Evolutionary conservation across 352 stramenopile species (phyloP), one percentile per base, ranked within the genome.

Genomic region (Plasmopara viticola): DNA sequence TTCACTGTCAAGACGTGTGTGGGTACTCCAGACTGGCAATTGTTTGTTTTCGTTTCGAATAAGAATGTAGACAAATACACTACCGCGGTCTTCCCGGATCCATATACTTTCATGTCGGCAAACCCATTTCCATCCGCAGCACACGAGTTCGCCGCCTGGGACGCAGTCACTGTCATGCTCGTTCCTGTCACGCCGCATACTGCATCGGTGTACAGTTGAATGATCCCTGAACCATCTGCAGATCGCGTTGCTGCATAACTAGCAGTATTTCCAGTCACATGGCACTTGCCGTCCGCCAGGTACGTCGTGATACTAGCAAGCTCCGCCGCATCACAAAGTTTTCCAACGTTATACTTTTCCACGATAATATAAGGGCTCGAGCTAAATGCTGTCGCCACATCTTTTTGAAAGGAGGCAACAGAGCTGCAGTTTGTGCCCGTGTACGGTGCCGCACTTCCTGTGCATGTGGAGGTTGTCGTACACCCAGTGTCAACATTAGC

Each of bases 281-380:
- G 47, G 18, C 54, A 62, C 25, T 40, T 51, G 14, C 55, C 55
- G 13, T 62, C 48, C 2, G 55, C 55, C 43, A 52, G 4, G 5
- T 57, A 62, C 30, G 54, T 40, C 6, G 31, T 43, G 20, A 56
- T 44, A 14, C 34, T 13, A 10, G 25, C 18, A 9, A 57, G 14
- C 13, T 34, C 3, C 14, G 31, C n/a, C 14, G 31, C 14, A 44
- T 20, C 41, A 30, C 53, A 61, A 2, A 0, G 7, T 13, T 52
- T 13, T 0, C 20, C 34, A 15, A 46, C 0, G 3, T 10, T 28
- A 43, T 61, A 61, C n/a, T 31, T 25, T 30, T 58, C 39, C 9
- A 60, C 45, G 4, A 48, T 43, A 2, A 55, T 13, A 39, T 48
- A 48, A 5, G 43, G 29, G 28, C 28, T 48, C 14, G 29, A 10